Evolutionary conservation across 441 rosid species (phyloP), one percentile per base, ranked within the genome.

Genomic region (Pelargonium australe): DNA sequence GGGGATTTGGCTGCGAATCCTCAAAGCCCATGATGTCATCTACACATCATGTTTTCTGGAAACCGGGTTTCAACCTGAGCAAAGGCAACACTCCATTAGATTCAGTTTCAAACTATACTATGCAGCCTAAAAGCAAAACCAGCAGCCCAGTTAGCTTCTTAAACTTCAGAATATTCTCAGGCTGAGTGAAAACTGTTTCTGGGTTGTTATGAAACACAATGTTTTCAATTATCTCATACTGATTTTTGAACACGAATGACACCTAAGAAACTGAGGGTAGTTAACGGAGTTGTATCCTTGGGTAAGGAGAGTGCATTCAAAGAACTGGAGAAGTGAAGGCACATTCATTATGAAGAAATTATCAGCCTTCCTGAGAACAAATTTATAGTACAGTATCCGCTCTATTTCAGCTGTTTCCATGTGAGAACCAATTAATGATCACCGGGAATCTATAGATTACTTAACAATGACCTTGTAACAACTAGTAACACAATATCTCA

Each of bases 131-230:
- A 34, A 13, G 44, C 64, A 75, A 76, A 31, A 40, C 41, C 47
- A 58, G 44, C 5, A 69, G 65, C 23, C 71, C 64, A 12, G 76
- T 69, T 63, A 74, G 67, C 67, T 53, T 71, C 72, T 68, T 79
- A 66, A 85, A 83, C 74, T 83, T 78, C 0, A 64, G 49, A 40
- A 80, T 28, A 64, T 82, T 73, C 4, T 76, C 71, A 65, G 41
- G 37, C 51, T 72, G 75, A 76, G 72, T 79, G 71, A 70, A 78
- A 70, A 73, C 75, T 34, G 63, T 63, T 47, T 82, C 77, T 20
- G 86, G 85, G 34, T 78, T 75, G 74, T 67, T 67, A 34, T 79
- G 78, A 41, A 79, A 84, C 47, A 66, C 57, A 71, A 80, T 80
- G 76, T 75, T 84, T 37, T 49, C 17, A 25, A 82, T 61, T 13